A percentile compares a stretch with the other conserved stretches of the same genome.
Conservation (phyloP, 345 rosid genomes). For the Arabis hirsuta region DNA sequence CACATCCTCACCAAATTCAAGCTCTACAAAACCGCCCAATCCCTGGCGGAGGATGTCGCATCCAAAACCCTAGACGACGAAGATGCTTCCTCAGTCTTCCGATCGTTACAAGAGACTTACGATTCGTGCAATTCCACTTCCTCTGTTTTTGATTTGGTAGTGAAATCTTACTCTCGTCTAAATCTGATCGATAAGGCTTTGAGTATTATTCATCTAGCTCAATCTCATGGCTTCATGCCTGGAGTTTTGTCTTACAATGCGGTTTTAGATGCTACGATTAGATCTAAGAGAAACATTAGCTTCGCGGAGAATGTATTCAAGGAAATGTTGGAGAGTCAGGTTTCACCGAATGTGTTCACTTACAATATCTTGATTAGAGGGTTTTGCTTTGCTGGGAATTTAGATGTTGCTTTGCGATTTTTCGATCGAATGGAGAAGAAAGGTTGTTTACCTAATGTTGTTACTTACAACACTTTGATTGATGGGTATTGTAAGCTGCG, state of each 20-base stretch:
- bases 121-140: constrained; percentile 67
- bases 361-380: constrained; percentile 86
- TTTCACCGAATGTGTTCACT: constrained; percentile 83
- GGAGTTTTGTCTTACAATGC: constrained; percentile 92
- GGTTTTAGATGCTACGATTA: constrained; percentile 67
- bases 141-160: constrained; percentile 83
- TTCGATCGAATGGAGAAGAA: constrained; percentile 66
- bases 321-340: constrained; percentile 61
- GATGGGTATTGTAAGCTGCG: constrained; percentile 67
- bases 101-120: constrained; percentile 67
- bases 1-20: constrained; percentile 84
- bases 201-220: constrained; percentile 60
- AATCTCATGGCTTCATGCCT: constrained; percentile 79
- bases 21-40: constrained; percentile 77
- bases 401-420: constrained; percentile 62
- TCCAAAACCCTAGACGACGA: constrained; percentile 37
- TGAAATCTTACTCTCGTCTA: constrained; percentile 72
- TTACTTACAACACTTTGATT: constrained; percentile 77
- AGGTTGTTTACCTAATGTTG: constrained; percentile 81
- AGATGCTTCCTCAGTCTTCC: constrained; percentile 59
- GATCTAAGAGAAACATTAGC: constrained; percentile 56
- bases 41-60: constrained; percentile 71
- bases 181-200: constrained; percentile 65
- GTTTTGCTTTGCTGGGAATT: constrained; percentile 68
- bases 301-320: constrained; percentile 60